A percentile compares a stretch with the other conserved stretches of the same genome.
Evolutionary conservation across 1,284 basidiomycete species (phyloP).

Genomic region (Pseudozyma hubeiensis): DNA sequence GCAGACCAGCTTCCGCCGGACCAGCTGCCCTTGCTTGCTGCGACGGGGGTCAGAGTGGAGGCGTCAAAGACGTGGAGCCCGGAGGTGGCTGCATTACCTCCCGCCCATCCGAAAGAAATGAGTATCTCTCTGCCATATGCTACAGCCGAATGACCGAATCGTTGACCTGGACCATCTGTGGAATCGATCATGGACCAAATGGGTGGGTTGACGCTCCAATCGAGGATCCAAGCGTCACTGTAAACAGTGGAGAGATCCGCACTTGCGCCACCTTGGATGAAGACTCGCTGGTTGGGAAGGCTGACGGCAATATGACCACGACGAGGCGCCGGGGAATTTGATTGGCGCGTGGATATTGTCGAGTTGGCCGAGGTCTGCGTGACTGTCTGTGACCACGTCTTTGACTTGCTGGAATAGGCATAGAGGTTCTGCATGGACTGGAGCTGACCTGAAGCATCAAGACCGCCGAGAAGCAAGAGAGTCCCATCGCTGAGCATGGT

Average conservation of each 20-base stretch:
- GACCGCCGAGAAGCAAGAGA: slow-evolving; percentile 55
- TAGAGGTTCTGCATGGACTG: slow-evolving; percentile 51
- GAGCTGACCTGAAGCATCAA: slow-evolving; percentile 42
- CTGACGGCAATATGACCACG: slow-evolving; percentile 60
- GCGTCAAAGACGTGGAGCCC: slow-evolving; percentile 54
- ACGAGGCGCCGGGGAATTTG: slow-evolving; percentile 45
- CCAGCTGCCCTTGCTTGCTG: slow-evolving; percentile 39
- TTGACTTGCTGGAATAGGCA: slow-evolving; percentile 35
- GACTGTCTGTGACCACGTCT: slow-evolving; percentile 40
- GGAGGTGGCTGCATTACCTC: slow-evolving; percentile 49
- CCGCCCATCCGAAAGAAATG: slow-evolving; percentile 57
- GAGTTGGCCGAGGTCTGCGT: slow-evolving; percentile 10
- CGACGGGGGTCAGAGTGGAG: slow-evolving; percentile 9
- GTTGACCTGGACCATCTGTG: slow-evolving; percentile 45
- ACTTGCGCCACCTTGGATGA: slow-evolving; percentile 61
- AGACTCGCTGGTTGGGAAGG: slow-evolving; percentile 55
- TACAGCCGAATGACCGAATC: slow-evolving; percentile 59
- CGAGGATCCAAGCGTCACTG: slow-evolving; percentile 63
- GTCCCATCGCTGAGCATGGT: slow-evolving; percentile 62
- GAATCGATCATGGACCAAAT: slow-evolving; percentile 48
- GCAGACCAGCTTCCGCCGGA: slow-evolving; percentile 51
- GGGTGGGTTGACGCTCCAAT: slow-evolving; percentile 58
- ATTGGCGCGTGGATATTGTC: slow-evolving; percentile 4
- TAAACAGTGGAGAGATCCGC: slow-evolving; percentile 55
- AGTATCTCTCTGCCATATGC: slow-evolving; percentile 56